phyloP scores from a whole-genome alignment of 805 yeast genomes.

The Torulaspora indica region DNA sequence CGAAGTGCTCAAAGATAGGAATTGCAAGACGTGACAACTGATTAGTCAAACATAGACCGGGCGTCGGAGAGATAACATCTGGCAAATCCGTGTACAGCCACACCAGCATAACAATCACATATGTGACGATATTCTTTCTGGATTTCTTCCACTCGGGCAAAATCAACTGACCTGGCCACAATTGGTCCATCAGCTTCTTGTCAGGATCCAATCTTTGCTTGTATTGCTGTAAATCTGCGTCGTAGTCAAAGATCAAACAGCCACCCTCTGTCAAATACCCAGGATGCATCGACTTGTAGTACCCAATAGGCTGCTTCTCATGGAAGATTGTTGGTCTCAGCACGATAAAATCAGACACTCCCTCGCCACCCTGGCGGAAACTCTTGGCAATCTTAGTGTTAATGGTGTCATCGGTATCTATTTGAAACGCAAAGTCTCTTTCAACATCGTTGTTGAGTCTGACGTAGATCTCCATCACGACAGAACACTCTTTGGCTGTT shows the following conservation, averaged over 20 bases:
- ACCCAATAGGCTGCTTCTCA: constrained; percentile 57
- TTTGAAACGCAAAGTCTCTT: constrained; percentile 83
- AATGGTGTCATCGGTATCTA: constrained; percentile 57
- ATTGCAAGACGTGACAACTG: constrained; percentile 41
- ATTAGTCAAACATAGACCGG: constrained; percentile 77
- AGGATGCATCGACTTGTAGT: constrained; percentile 51
- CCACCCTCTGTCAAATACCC: constrained; percentile 82
- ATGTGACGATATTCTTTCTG: constrained; percentile 15
- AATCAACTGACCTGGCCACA: constrained; percentile 89
- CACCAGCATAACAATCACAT: constrained; percentile 37
- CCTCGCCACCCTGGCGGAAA: constrained; percentile 40
- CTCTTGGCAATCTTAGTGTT: constrained; percentile 50
- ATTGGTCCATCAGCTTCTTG: constrained; percentile 52
- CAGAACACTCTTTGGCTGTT: neutral
- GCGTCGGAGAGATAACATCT: constrained; percentile 83
- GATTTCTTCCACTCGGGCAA: constrained; percentile 33
- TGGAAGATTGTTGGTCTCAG: constrained; percentile 79
- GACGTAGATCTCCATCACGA: constrained; percentile 45
- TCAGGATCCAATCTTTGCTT: constrained; percentile 44
- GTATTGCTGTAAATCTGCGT: constrained; percentile 49
- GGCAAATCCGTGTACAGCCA: constrained; percentile 97
- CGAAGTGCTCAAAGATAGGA: constrained; percentile 34
- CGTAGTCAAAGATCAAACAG: constrained; percentile 60
- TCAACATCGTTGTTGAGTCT: constrained; percentile 83
- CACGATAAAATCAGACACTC: constrained; percentile 53